Percentiles rank a stretch among this genome's conserved stretches.
Evolutionary conservation across 352 stramenopile species (phyloP).

Genomic region (Pythium utonaiense): DNA sequence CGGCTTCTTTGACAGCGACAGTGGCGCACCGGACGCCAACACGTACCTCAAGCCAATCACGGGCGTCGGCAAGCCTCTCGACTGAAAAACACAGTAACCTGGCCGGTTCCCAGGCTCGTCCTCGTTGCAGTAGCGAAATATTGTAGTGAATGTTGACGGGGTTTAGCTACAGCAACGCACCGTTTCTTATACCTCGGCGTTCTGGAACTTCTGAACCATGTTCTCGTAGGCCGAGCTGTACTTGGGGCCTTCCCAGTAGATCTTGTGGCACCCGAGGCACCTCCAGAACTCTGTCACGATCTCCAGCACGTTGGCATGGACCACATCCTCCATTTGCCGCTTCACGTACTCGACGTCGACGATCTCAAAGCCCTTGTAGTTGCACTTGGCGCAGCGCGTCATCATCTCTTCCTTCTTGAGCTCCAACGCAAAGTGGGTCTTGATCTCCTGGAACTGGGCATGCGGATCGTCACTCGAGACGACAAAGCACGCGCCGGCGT

Average conservation of each 20-base stretch:
- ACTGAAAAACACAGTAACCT: not conserved
- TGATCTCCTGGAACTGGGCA: slow-evolving; percentile 75
- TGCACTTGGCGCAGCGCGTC: slow-evolving; percentile 68
- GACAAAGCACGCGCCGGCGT: slow-evolving; percentile 72
- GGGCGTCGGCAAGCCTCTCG: slow-evolving; percentile 21
- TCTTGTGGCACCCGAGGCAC: slow-evolving; percentile 56
- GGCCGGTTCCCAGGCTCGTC: too few relatives aligned
- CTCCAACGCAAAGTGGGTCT: slow-evolving; percentile 59
- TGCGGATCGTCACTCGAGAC: slow-evolving; percentile 68
- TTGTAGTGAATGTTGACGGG: not conserved
- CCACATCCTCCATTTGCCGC: slow-evolving; percentile 44
- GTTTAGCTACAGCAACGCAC: not conserved
- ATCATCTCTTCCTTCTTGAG: slow-evolving; percentile 68
- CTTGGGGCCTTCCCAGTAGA: slow-evolving; percentile 81
- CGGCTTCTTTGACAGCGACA: slow-evolving; percentile 68
- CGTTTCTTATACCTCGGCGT: not conserved
- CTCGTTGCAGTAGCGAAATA: not conserved
- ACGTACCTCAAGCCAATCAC: slow-evolving; percentile 23
- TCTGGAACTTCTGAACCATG: slow-evolving; percentile 44
- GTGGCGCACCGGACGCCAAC: slow-evolving; percentile 1
- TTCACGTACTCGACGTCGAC: slow-evolving; percentile 51
- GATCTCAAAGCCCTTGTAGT: slow-evolving; percentile 56
- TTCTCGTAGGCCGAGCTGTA: slow-evolving; percentile 66
- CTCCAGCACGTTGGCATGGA: slow-evolving; percentile 52
- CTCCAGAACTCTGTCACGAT: slow-evolving; percentile 67